These are phyloP conservation scores for Aaosphaeria arxii DNA, from an alignment of 2,329 filamentous ascomycete genomes.

Conservation along the genomic window DNA sequence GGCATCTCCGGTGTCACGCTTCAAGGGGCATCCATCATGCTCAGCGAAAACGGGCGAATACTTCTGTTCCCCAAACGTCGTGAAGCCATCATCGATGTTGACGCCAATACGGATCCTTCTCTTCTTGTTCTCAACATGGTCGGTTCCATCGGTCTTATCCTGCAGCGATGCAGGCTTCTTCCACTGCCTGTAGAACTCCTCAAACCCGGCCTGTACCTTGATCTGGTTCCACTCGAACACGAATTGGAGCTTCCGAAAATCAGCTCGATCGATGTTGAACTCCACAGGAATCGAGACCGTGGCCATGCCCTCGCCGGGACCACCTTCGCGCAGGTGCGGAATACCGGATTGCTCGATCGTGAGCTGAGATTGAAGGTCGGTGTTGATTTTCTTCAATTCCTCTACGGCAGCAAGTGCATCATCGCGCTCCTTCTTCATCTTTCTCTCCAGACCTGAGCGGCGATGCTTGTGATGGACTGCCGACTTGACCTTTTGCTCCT, in stretches of 20 bases:
- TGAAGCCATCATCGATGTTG: constrained; percentile 9
- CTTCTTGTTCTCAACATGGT: constrained; percentile 1
- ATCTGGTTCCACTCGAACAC: constrained; percentile 8
- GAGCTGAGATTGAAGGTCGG: constrained; percentile 9
- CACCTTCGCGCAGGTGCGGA: constrained; percentile 11
- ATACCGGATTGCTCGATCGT: constrained; percentile 9
- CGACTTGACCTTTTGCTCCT: constrained; percentile 14
- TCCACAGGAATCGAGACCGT: constrained; percentile 11
- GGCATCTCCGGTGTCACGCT: constrained; percentile 6
- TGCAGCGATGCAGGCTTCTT: constrained; percentile 2
- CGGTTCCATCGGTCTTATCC: constrained; percentile 2
- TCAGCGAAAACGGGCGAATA: constrained; percentile 11
- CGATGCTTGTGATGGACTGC: constrained; percentile 11
- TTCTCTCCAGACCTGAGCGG: constrained; percentile 8
- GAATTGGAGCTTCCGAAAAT: constrained; percentile 5
- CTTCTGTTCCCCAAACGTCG: not conserved
- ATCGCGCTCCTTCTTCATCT: constrained; percentile 15
- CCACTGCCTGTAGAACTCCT: constrained; percentile 12
- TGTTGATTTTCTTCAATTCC: constrained; percentile 9
- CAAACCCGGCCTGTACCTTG: constrained; percentile 2
- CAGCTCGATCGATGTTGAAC: constrained; percentile 7
- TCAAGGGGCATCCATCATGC: constrained; percentile 12
- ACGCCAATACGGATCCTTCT: constrained; percentile 3
- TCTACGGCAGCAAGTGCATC: constrained; percentile 8
- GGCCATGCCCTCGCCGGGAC: constrained; percentile 4